Base-by-base conservation (phyloP, 2,329 filamentous ascomycete genomes). In the Bipolaris gigantea region DNA sequence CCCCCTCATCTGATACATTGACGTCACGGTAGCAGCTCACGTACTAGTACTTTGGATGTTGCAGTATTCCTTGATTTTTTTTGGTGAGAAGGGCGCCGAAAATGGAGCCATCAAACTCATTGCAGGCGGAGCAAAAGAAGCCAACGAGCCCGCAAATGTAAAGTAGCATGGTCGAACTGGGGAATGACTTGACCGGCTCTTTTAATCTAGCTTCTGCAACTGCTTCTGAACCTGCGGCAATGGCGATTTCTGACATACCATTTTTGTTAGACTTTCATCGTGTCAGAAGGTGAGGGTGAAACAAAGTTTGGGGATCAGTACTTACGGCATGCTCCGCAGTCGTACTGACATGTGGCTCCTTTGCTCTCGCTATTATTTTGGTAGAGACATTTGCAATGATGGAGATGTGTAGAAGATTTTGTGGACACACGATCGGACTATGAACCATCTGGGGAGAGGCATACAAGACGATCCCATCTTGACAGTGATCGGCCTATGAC, bases 81-180 rank as follows among this genome's bases (percentile, higher is more conserved):
- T 84, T 83, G 35, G 79, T 59, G 30, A 61, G 56, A 21, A 84
- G 69, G 33, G 79, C 79, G 52, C 79, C 80, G 63, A 84, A 81
- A 45, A 86, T 76, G 25, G 80, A 82, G 34, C 82, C 82, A 59
- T 86, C 83, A 58, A 81, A 85, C 25, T 83, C 83, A 66, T 84
- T 83, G 76, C 81, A 79, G 8, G 80, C 83, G 21, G 79, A 80
- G 55, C 74, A 76, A 58, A 77, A 74, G 63, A 76, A 79, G 30
- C 74, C 76, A 13, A 57, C 49, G 35, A 67, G 50, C 21, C 58
- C 55, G 40, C 61, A 65, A 15, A 64, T 36, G 46, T 62, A 66
- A 8, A 71, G 64, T 33, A 65, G 53, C 19, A 72, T 46, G 16
- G 63, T 57, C 39, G 52, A 52, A 8, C 18, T 16, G 34, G 51